Conservation (phyloP, 192 early-diverging fungal genomes). For the Umbelopsis ramanniana region DNA sequence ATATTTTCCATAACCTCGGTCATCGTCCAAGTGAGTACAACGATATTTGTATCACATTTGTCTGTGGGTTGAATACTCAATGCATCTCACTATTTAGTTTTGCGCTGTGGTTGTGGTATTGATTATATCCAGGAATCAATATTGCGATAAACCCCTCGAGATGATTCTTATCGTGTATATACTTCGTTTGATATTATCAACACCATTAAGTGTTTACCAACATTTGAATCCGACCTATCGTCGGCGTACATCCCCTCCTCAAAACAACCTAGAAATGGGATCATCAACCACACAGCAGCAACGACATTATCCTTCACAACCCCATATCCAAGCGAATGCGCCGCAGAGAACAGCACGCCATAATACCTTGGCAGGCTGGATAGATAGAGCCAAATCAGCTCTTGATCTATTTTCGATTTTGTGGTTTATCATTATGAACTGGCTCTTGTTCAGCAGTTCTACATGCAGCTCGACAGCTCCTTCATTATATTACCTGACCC, state of each 20-base stretch:
- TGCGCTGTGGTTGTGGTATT: not conserved
- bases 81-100: not conserved
- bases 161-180: slow-evolving; percentile 65
- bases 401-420: slow-evolving; percentile 62
- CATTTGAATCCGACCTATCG: slow-evolving; percentile 53
- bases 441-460: slow-evolving; percentile 62
- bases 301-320: not conserved
- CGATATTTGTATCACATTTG: not conserved
- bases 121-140: slow-evolving; percentile 15
- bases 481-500: slow-evolving; percentile 63
- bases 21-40: slow-evolving; percentile 2
- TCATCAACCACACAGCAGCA: not conserved
- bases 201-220: slow-evolving; percentile 66
- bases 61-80: not conserved
- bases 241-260: slow-evolving; percentile 23
- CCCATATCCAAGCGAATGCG: not conserved
- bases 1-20: slow-evolving; percentile 14
- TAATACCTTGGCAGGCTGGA: slow-evolving; percentile 21
- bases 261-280: slow-evolving; percentile 15
- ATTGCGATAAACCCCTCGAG: slow-evolving; percentile 57
- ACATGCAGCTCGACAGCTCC: slow-evolving; percentile 57
- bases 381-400: slow-evolving; percentile 61
- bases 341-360: not conserved
- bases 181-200: slow-evolving; percentile 56
- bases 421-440: slow-evolving; percentile 75